phyloP scores from a whole-genome alignment of 257 asterid species.

The Schizonepeta tenuifolia region DNA sequence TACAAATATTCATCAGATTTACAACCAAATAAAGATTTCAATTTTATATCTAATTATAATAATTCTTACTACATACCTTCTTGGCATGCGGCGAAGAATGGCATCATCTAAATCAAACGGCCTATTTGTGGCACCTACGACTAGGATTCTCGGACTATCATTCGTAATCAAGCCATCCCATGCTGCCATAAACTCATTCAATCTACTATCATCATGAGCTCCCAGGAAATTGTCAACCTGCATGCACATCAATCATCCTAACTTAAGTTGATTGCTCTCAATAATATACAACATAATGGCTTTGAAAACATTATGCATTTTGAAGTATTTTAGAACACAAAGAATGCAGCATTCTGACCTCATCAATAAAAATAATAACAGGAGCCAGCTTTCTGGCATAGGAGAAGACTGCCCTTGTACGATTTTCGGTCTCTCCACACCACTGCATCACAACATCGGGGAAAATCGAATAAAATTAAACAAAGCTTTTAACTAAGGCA shows the following conservation, averaged over 20 bases:
- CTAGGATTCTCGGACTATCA: constrained; percentile 66
- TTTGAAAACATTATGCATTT: background rate
- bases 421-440: constrained; percentile 61
- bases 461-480: background rate
- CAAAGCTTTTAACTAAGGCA: no score
- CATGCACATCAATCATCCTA: background rate
- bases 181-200: constrained; percentile 73
- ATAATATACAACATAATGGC: background rate
- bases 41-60: background rate
- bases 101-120: constrained; percentile 85
- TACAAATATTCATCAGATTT: background rate
- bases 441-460: constrained; percentile 48
- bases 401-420: constrained; percentile 72
- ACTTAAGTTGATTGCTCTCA: background rate
- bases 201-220: constrained; percentile 71
- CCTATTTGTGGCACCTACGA: constrained; percentile 78
- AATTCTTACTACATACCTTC: constrained; percentile 44
- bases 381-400: constrained; percentile 75
- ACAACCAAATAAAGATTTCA: no score
- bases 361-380: constrained; percentile 70
- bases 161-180: constrained; percentile 82
- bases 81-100: constrained; percentile 75
- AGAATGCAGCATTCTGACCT: constrained; percentile 41
- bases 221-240: constrained; percentile 80
- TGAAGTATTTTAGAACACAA: background rate